phyloP scores from a whole-genome alignment of 371 early-diverging fungal species.

The Syncephalis plumigaleata region DNA sequence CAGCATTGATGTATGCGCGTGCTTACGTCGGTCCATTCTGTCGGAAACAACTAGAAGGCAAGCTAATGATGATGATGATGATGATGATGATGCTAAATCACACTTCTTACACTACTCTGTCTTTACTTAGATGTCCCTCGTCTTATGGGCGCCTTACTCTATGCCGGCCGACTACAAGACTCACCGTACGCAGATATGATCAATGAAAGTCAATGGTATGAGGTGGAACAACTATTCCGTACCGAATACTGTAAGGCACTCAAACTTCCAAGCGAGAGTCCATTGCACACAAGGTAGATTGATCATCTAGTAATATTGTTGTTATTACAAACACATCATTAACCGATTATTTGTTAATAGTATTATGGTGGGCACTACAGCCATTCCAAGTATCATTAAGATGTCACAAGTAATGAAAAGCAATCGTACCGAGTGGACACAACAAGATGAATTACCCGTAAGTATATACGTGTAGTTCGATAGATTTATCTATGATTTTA shows the following conservation, averaged over 20 bases:
- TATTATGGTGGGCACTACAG: constrained; percentile 70
- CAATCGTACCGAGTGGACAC: constrained; percentile 74
- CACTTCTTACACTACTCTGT: background rate
- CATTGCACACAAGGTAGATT: constrained; percentile 51
- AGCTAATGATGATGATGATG: background rate
- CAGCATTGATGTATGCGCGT: constrained; percentile 64
- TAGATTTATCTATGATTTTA: too few species aligned
- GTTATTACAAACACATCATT: too few species aligned
- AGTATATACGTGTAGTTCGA: too few species aligned
- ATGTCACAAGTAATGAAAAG: constrained; percentile 71
- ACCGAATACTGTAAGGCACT: constrained; percentile 73
- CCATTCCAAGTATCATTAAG: constrained; percentile 82
- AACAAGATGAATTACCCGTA: constrained; percentile 77
- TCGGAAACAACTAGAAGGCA: constrained; percentile 41
- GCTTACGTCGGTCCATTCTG: constrained; percentile 46
- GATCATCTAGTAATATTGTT: too few species aligned
- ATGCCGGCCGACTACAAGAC: constrained; percentile 17
- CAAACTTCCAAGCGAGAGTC: constrained; percentile 60
- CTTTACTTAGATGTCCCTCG: constrained; percentile 48
- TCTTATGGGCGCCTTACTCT: constrained; percentile 42
- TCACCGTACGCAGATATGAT: constrained; percentile 55
- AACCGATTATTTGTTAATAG: constrained; percentile 16
- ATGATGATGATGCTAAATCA: too few species aligned
- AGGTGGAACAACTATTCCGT: constrained; percentile 56
- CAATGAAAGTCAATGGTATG: constrained; percentile 28